Evolutionary conservation across 441 rosid species (phyloP).

Genomic region (Melastoma candidum): DNA sequence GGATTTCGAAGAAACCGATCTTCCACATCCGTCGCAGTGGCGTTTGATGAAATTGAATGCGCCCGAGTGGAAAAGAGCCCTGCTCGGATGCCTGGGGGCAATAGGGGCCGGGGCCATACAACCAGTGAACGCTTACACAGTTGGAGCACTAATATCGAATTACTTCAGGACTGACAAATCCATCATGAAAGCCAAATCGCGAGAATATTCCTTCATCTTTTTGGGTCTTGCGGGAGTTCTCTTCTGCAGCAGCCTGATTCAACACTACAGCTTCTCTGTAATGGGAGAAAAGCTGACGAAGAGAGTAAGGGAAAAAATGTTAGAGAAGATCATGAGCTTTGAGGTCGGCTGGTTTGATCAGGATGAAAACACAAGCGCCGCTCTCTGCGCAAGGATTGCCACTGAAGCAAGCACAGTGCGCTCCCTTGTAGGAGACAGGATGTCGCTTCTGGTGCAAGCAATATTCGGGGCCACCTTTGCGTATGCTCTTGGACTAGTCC

Average conservation of each 20-base stretch:
- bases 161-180: constrained; percentile 33
- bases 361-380: constrained; percentile 60
- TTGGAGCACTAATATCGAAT: constrained; percentile 44
- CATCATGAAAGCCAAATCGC: constrained; percentile 33
- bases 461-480: constrained; percentile 45
- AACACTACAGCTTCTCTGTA: constrained; percentile 52
- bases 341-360: constrained; percentile 64
- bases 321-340: constrained; percentile 47
- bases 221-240: constrained; percentile 43
- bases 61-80: constrained; percentile 38
- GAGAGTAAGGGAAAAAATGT: constrained; percentile 48
- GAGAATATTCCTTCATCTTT: constrained; percentile 39
- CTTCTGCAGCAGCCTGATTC: constrained; percentile 40
- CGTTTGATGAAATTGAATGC: constrained; percentile 49
- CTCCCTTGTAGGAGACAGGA: constrained; percentile 50
- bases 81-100: constrained; percentile 54
- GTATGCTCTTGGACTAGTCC: constrained; percentile 33
- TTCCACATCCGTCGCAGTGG: constrained; percentile 52
- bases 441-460: constrained; percentile 51
- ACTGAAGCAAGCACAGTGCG: constrained; percentile 52
- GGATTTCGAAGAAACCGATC: constrained; percentile 10
- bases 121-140: constrained; percentile 60
- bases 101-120: constrained; percentile 55
- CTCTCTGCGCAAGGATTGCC: constrained; percentile 52
- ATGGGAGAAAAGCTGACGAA: constrained; percentile 65